Conservation (phyloP, 2,329 filamentous ascomycete species). For the Xylariaceae sp. region DNA sequence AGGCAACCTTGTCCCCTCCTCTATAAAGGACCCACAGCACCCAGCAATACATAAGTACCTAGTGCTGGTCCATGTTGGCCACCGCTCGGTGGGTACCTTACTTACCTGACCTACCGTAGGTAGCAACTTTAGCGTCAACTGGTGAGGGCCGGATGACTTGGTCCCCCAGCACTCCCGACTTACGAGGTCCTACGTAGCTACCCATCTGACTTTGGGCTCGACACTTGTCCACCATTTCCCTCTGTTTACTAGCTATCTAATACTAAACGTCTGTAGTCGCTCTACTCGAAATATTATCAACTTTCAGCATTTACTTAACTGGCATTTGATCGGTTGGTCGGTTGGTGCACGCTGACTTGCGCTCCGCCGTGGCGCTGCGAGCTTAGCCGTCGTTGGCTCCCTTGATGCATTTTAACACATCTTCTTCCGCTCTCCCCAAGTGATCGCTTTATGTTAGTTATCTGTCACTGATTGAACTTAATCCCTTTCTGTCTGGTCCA, state of each 20-base stretch:
- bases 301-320: background rate
- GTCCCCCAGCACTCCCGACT: conserved; percentile 17
- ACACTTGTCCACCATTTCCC: conserved; percentile 18
- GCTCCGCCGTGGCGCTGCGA: conserved; percentile 7
- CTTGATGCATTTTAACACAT: conserved; percentile 4
- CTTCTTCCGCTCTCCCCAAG: background rate
- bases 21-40: too few relatives aligned
- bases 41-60: too few relatives aligned
- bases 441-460: conserved; percentile 2
- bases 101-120: background rate
- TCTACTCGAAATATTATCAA: background rate
- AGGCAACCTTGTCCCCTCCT: too few relatives aligned
- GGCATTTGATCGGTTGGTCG: conserved; percentile 4
- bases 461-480: background rate
- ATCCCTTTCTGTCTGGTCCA: background rate
- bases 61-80: too few relatives aligned
- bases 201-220: too few relatives aligned
- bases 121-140: conserved; percentile 15
- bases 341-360: background rate
- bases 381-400: background rate
- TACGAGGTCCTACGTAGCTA: too few relatives aligned
- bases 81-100: too few relatives aligned
- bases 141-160: conserved; percentile 29
- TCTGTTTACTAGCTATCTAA: conserved; percentile 2
- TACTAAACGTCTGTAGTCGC: background rate